Evolutionary conservation across 257 asterid genomes (phyloP).

Genomic region (Nicotiana paniculata): DNA sequence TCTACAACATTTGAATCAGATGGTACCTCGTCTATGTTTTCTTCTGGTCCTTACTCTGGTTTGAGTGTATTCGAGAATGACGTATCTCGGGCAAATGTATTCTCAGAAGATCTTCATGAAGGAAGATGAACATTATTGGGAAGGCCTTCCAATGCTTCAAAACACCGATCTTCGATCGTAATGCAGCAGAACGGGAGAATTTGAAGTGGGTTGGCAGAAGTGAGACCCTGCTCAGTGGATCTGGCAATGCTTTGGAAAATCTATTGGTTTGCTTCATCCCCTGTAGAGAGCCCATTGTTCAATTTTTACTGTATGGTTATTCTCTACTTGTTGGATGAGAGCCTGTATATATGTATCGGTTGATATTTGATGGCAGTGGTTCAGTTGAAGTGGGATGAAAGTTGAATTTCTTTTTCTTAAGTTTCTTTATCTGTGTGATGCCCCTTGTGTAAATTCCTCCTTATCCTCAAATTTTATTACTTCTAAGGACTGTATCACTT

Average conservation of each 20-base stretch:
- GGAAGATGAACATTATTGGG: slow-evolving; percentile 47
- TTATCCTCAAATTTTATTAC: background rate
- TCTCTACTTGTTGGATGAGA: slow-evolving; percentile 44
- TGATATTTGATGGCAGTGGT: slow-evolving; percentile 9
- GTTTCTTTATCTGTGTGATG: background rate
- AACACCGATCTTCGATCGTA: background rate
- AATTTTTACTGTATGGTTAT: slow-evolving; percentile 30
- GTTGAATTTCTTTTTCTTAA: background rate
- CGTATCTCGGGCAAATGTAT: slow-evolving; percentile 55
- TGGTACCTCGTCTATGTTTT: slow-evolving; percentile 82
- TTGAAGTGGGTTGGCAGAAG: background rate
- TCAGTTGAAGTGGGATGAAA: background rate
- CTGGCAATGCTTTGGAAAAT: slow-evolving; percentile 1
- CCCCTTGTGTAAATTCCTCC: background rate
- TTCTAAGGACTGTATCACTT: background rate
- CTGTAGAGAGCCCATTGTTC: slow-evolving; percentile 35
- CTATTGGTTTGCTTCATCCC: slow-evolving; percentile 24
- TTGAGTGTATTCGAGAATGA: slow-evolving; percentile 61
- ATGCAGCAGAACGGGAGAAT: background rate
- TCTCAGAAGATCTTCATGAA: slow-evolving; percentile 96
- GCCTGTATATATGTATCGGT: slow-evolving; percentile 34
- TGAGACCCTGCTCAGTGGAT: background rate
- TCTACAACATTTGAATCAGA: slow-evolving; percentile 87
- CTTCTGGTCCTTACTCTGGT: slow-evolving; percentile 93
- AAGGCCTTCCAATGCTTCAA: slow-evolving; percentile 1